A percentile compares a stretch with the other conserved stretches of the same genome.
phyloP scores from a whole-genome alignment of 108 stramenopile genomes.

The Cyclotella sp. region DNA sequence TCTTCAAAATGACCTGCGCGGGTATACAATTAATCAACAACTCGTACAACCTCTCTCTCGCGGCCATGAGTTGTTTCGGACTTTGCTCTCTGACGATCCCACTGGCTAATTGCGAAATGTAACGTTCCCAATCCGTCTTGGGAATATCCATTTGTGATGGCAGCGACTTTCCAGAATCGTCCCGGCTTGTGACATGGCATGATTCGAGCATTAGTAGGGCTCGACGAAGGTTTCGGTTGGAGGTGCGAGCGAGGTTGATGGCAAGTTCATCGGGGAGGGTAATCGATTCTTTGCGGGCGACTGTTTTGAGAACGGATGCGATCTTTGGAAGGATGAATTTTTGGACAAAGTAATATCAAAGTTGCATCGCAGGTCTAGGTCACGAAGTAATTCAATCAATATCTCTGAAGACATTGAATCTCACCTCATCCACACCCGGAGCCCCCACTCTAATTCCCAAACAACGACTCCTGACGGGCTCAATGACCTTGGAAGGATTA shows the following conservation, averaged over 20 bases:
- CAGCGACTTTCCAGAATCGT: slow-evolving; percentile 40
- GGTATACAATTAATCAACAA: slow-evolving; percentile 98
- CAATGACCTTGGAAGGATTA: slow-evolving; percentile 91
- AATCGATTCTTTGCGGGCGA: slow-evolving; percentile 82
- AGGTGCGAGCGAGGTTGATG: slow-evolving; percentile 71
- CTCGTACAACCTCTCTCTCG: slow-evolving; percentile 97
- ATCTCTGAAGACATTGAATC: no score
- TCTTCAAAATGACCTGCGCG: slow-evolving; percentile 92
- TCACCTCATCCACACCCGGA: slow-evolving; percentile 78
- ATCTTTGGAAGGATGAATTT: slow-evolving; percentile 48
- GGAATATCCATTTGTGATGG: slow-evolving; percentile 56
- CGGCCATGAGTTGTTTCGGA: slow-evolving; percentile 83
- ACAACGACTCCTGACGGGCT: slow-evolving; percentile 95
- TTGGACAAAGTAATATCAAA: no score
- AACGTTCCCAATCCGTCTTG: slow-evolving; percentile 96
- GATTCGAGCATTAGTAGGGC: slow-evolving; percentile 98
- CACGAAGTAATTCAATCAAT: no score
- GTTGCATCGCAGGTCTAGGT: no score
- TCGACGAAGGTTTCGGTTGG: slow-evolving; percentile 94
- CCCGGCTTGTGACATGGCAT: slow-evolving; percentile 76
- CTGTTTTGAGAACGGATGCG: slow-evolving; percentile 71
- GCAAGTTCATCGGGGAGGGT: slow-evolving; percentile 79
- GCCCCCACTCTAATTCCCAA: slow-evolving; percentile 94
- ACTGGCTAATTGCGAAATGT: slow-evolving; percentile 88
- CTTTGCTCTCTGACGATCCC: slow-evolving; percentile 89